Percentiles rank a stretch among this genome's conserved stretches.
These are phyloP conservation scores for Echinosophora koreensis DNA, from an alignment of 306 rosid genomes.

Conservation along the genomic window DNA sequence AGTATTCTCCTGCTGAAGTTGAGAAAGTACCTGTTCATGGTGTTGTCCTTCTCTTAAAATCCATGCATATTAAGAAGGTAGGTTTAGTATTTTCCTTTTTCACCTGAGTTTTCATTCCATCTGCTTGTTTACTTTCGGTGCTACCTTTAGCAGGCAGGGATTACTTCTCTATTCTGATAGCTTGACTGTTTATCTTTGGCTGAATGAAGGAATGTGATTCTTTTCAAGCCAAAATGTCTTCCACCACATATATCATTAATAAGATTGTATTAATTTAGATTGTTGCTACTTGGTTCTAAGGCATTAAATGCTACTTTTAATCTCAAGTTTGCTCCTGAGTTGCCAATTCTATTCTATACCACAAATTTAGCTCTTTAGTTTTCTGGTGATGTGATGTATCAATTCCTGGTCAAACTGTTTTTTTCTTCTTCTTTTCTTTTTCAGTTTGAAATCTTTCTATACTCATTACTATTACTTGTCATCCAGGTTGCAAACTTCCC, in stretches of 20 bases:
- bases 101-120: constrained; percentile 29
- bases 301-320: constrained; percentile 17
- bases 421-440: neutral
- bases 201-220: neutral
- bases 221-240: neutral
- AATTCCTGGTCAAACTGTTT: constrained; percentile 12
- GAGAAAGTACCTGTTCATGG: constrained; percentile 87
- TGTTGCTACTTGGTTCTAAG: constrained; percentile 18
- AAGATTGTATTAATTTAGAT: constrained; percentile 20
- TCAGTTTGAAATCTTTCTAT: constrained; percentile 15
- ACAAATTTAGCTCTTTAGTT: constrained; percentile 19
- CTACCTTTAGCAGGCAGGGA: constrained; percentile 6
- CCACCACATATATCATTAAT: constrained; percentile 13
- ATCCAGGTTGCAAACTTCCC: constrained; percentile 83
- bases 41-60: constrained; percentile 86
- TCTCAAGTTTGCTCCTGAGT: neutral
- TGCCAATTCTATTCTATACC: neutral
- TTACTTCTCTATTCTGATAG: constrained; percentile 29
- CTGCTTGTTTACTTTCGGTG: constrained; percentile 34
- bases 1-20: constrained; percentile 81
- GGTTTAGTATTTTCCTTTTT: constrained; percentile 34
- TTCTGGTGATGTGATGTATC: constrained; percentile 25
- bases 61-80: constrained; percentile 83
- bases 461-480: constrained; percentile 13
- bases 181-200: constrained; percentile 23